Base-by-base conservation (phyloP, 139 green algal genomes). In the Coelastrella sp. region DNA sequence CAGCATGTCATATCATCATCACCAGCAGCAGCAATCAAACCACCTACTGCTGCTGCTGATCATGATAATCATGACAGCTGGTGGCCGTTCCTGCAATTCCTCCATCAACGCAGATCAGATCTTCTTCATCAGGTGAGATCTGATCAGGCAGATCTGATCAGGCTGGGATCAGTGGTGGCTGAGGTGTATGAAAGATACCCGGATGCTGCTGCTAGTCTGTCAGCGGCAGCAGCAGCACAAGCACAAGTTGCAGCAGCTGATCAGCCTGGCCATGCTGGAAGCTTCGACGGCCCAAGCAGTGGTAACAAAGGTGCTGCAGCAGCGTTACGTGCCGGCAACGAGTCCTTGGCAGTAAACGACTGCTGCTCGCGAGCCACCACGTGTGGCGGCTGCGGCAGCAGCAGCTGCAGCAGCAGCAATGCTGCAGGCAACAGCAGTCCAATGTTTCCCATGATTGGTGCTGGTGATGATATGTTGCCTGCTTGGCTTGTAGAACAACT, bases 51-150 rank as follows among this genome's bases (percentile, higher is more conserved):
- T n/a, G n/a, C n/a, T n/a, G n/a, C n/a, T n/a, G n/a, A n/a, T n/a
- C n/a, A n/a, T n/a, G n/a, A n/a, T n/a, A n/a, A 45, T 32, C 43
- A 45, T 25, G 3, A 4, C 25, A 30, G 30, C 9, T 83, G 75
- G 75, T 62, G 43, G 75, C 75, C 75, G 0, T 83, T 83, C 21
- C 23, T 75, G 37, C 60, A 75, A 38, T 73, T 64, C 57, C 59
- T 84, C 25, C 38, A 75, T 37, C 77, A 74, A 5, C 15, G 77
- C n/a, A 73, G 59, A 51, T n/a, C 59, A 35, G 60, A 74, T 32
- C n/a, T 84, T 34, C 60, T 84, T 37, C 40, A 84, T n/a, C 40
- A 84, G 60, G 38, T 83, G 34, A 17, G 19, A 43, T 6, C 45
- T 40, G 53, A 83, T 25, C 35, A 72, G 75, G 50, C 41, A 15